phyloP scores from a whole-genome alignment of 805 yeast genomes.

The Soucietia sequanensis region DNA sequence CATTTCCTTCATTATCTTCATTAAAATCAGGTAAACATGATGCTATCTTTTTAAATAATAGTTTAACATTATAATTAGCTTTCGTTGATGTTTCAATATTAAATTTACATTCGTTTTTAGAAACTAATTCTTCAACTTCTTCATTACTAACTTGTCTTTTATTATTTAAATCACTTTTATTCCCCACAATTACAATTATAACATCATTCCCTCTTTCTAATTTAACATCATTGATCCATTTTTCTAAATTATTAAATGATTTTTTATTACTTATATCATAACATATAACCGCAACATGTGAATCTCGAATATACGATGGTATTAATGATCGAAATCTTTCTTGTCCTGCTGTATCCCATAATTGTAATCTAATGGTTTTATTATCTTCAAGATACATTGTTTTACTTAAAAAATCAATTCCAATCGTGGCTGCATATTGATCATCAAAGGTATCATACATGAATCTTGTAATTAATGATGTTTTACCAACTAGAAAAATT shows the following conservation, averaged over 20 bases:
- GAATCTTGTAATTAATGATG: constrained; percentile 93
- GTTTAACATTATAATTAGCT: constrained; percentile 91
- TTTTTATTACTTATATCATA: constrained; percentile 88
- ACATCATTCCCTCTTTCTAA: constrained; percentile 92
- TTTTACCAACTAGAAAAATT: constrained; percentile 74
- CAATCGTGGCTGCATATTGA: constrained; percentile 94
- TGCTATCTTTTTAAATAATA: constrained; percentile 86
- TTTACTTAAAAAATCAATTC: constrained; percentile 91
- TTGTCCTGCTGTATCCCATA: constrained; percentile 99
- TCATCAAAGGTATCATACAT: constrained; percentile 98
- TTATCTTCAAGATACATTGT: constrained; percentile 94
- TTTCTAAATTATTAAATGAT: constrained; percentile 77
- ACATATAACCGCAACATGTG: constrained; percentile 95
- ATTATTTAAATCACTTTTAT: constrained; percentile 78
- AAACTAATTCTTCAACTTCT: constrained; percentile 80
- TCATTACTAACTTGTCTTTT: constrained; percentile 78
- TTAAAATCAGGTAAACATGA: constrained; percentile 81
- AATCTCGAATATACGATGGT: constrained; percentile 93
- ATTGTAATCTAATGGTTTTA: constrained; percentile 85
- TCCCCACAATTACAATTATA: constrained; percentile 86
- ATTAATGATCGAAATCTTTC: constrained; percentile 93
- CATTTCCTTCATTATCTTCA: constrained; percentile 10
- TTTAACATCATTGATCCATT: constrained; percentile 94
- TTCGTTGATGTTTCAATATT: constrained; percentile 94
- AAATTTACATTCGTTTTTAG: constrained; percentile 69